Percentiles rank a stretch among this genome's conserved stretches.
phyloP scores from a whole-genome alignment of 805 yeast genomes.

The Candida multigemmis region DNA sequence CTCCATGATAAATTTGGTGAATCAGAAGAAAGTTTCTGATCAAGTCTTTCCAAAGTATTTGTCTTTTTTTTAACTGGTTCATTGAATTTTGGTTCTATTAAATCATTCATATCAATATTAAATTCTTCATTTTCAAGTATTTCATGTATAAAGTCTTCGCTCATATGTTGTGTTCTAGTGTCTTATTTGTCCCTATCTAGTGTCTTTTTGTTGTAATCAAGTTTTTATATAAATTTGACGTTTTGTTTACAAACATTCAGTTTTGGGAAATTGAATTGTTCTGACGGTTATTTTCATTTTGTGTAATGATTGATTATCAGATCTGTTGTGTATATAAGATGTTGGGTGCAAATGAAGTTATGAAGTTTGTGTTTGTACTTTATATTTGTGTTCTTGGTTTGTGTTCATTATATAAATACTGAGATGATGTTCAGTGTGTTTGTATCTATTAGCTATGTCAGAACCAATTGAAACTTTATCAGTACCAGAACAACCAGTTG shows the following conservation, averaged over 20 bases:
- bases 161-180: not conserved
- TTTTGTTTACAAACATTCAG: not conserved
- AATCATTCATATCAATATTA: slow-evolving; percentile 10
- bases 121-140: slow-evolving; percentile 9
- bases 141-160: slow-evolving; percentile 1
- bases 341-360: too few species aligned
- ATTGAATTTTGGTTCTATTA: slow-evolving; percentile 6
- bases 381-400: not conserved
- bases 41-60: not conserved
- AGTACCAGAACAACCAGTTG: too few species aligned
- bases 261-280: too few species aligned
- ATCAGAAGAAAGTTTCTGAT: not conserved
- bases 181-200: not conserved
- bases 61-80: too few species aligned
- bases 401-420: slow-evolving; percentile 1
- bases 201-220: slow-evolving; percentile 1
- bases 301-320: too few species aligned
- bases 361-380: too few species aligned
- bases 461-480: too few species aligned
- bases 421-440: not conserved
- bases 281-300: too few species aligned
- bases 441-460: too few species aligned
- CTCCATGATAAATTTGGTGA: slow-evolving; percentile 1
- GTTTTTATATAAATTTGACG: slow-evolving; percentile 1
- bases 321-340: too few species aligned